Percentiles rank a stretch among this genome's conserved stretches.
These are phyloP conservation scores for Rosa hybrid DNA, from an alignment of 331 rosid genomes.

Conservation along the genomic window DNA sequence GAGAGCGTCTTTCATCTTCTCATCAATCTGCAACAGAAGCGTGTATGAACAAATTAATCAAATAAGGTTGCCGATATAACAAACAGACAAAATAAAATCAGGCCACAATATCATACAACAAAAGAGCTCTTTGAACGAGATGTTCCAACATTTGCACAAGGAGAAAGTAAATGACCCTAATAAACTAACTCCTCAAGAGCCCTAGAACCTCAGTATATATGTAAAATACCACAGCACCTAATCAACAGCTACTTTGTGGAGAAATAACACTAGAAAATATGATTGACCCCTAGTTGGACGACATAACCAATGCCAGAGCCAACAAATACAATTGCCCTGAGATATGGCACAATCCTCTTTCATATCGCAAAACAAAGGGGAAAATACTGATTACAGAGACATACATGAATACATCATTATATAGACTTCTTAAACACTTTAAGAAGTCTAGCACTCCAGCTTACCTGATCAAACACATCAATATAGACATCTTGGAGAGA, in stretches of 20 bases:
- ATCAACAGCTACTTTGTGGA: neutral
- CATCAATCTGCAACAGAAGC: constrained; percentile 60
- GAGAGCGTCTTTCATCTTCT: constrained; percentile 91
- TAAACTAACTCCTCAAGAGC: neutral
- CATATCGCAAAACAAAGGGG: neutral
- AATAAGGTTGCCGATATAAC: neutral
- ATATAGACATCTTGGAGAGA: constrained; percentile 86
- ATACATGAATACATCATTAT: neutral
- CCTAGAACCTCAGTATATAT: neutral
- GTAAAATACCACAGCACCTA: neutral
- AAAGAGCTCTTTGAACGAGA: neutral
- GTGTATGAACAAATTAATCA: neutral
- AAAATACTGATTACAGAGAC: neutral
- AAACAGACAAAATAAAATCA: neutral
- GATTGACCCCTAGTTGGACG: neutral
- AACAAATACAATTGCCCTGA: neutral
- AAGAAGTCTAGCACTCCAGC: neutral
- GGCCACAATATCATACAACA: constrained; percentile 1
- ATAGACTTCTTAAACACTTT: neutral
- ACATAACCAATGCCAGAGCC: neutral
- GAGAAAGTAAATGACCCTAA: neutral
- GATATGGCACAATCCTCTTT: neutral
- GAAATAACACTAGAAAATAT: neutral
- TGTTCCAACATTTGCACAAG: neutral
- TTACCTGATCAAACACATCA: constrained; percentile 92